Evolutionary conservation across 148 eudicot genomes (phyloP).

Genomic region (Heliamphora exappendiculata): DNA sequence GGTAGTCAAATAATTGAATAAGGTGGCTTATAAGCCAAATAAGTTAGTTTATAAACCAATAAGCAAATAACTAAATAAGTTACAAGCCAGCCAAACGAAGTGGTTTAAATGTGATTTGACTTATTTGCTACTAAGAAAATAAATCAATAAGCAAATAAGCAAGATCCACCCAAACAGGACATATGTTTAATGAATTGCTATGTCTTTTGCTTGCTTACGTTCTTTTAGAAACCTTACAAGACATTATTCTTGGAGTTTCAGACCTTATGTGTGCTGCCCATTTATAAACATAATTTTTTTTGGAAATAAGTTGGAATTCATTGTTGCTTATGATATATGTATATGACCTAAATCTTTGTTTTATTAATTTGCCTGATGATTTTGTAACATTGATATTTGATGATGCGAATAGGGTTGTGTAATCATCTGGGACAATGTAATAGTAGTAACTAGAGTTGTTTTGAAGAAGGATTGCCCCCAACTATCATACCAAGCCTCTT

Average conservation of each 20-base stretch:
- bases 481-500: no score
- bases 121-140: no score
- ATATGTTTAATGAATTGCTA: no score
- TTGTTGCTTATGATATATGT: background rate
- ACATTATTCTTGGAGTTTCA: background rate
- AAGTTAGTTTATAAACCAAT: no score
- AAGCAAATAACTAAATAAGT: no score
- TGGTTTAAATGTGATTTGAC: no score
- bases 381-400: background rate
- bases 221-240: background rate
- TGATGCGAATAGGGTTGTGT: background rate
- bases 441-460: background rate
- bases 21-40: no score
- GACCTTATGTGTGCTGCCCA: background rate
- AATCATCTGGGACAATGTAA: background rate
- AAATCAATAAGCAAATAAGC: no score
- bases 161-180: no score
- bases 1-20: no score
- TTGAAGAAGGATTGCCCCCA: no score
- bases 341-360: background rate
- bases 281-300: background rate
- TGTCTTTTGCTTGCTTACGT: conserved; percentile 1
- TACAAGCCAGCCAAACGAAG: no score
- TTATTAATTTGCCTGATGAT: background rate
- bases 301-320: background rate